These are phyloP conservation scores for Typha latifolia DNA, from an alignment of 176 grass and related monocot species.

Conservation along the genomic window DNA sequence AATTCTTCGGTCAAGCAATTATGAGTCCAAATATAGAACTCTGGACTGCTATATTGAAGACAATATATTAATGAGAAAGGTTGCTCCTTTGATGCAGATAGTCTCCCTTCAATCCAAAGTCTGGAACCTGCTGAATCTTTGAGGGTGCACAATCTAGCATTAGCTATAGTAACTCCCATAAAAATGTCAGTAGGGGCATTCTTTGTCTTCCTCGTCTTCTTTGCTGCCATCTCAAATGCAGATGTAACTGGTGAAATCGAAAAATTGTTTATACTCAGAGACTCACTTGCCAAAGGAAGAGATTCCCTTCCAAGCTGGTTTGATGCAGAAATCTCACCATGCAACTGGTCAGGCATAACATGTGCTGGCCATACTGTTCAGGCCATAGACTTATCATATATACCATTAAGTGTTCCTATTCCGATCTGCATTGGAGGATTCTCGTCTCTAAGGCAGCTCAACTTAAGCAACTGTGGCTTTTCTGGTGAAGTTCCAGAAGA, in stretches of 20 bases:
- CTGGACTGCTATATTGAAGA: too few species aligned
- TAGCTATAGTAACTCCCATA: constrained; percentile 2
- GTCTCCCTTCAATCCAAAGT: constrained; percentile 28
- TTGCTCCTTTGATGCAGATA: constrained; percentile 31
- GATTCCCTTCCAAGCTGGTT: constrained; percentile 71
- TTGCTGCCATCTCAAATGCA: constrained; percentile 18
- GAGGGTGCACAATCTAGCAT: not conserved
- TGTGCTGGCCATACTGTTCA: constrained; percentile 37
- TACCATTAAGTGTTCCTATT: constrained; percentile 46
- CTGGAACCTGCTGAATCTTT: too few species aligned
- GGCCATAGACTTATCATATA: constrained; percentile 61
- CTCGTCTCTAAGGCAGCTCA: constrained; percentile 42
- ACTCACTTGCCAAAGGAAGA: constrained; percentile 43
- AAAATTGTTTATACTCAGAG: constrained; percentile 47
- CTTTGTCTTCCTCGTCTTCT: constrained; percentile 35
- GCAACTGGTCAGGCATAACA: constrained; percentile 65
- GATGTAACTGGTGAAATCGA: constrained; percentile 34
- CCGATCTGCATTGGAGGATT: constrained; percentile 52
- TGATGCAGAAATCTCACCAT: constrained; percentile 56
- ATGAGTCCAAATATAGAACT: not conserved
- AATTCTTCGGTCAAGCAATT: not conserved
- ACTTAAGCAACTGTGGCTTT: constrained; percentile 72
- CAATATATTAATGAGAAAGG: not conserved
- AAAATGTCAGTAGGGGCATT: constrained; percentile 18
- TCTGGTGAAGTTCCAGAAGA: constrained; percentile 49